Conservation (phyloP, 2,329 filamentous ascomycete species). For the Aspergillus sp. region DNA sequence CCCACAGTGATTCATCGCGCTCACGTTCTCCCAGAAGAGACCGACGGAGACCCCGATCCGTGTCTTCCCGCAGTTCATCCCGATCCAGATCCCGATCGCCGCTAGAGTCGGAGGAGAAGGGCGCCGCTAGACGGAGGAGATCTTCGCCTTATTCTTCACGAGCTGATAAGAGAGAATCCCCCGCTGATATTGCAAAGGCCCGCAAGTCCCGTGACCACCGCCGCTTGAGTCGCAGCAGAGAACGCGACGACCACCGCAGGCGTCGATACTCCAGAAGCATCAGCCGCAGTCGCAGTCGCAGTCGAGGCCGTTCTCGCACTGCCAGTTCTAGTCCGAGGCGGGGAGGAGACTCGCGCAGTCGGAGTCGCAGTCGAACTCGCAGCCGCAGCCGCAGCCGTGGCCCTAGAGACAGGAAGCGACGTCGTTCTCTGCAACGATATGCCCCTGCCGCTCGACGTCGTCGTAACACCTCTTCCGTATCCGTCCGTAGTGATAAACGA, state of each 20-base stretch:
- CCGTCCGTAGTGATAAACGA: constrained; percentile 43
- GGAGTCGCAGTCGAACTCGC: constrained; percentile 17
- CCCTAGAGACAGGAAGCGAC: constrained; percentile 39
- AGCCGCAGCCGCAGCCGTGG: constrained; percentile 32
- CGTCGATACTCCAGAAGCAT: constrained; percentile 25
- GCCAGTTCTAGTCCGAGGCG: constrained; percentile 45
- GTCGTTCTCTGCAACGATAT: constrained; percentile 48
- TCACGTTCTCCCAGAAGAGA: constrained; percentile 56
- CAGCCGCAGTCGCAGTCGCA: constrained; percentile 32
- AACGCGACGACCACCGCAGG: constrained; percentile 32
- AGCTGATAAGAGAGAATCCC: constrained; percentile 42
- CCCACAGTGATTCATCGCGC: constrained; percentile 51
- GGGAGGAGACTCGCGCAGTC: constrained; percentile 13
- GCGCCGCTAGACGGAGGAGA: constrained; percentile 42
- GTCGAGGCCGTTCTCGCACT: constrained; percentile 27
- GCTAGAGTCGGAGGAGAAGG: constrained; percentile 22
- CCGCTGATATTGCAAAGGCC: constrained; percentile 53
- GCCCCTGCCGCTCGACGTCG: constrained; percentile 41
- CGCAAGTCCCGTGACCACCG: constrained; percentile 43
- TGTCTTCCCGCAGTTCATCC: constrained; percentile 39
- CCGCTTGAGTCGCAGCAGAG: constrained; percentile 40
- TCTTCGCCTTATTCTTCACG: constrained; percentile 45
- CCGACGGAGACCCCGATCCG: constrained; percentile 41
- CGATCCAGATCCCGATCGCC: constrained; percentile 36
- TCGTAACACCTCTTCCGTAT: constrained; percentile 44